Conservation (phyloP, 148 eudicot genomes). For the Chenopodium album region DNA sequence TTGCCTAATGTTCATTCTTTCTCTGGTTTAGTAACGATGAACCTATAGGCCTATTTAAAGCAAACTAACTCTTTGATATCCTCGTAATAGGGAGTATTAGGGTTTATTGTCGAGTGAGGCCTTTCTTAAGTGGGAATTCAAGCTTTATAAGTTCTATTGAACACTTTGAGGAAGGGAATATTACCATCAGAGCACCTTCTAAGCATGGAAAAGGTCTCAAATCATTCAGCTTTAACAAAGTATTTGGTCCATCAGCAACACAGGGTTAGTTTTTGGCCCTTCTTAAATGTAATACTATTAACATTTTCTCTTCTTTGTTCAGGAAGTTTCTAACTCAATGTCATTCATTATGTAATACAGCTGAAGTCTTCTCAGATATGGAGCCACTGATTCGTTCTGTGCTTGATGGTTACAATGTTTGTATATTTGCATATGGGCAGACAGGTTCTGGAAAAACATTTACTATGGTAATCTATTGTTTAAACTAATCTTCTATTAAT, state of each 20-base stretch:
- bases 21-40: background rate
- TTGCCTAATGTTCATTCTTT: background rate
- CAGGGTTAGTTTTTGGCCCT: slow-evolving; percentile 48
- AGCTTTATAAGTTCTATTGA: slow-evolving; percentile 57
- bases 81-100: slow-evolving; percentile 74
- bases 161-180: slow-evolving; percentile 80
- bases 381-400: slow-evolving; percentile 88
- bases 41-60: background rate
- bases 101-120: slow-evolving; percentile 96
- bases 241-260: slow-evolving; percentile 84
- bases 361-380: slow-evolving; percentile 86
- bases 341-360: slow-evolving; percentile 39
- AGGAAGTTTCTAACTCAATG: slow-evolving; percentile 18
- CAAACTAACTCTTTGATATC: background rate
- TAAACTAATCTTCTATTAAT: background rate
- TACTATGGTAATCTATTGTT: slow-evolving; percentile 64
- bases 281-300: background rate
- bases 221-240: slow-evolving; percentile 86
- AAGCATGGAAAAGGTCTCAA: slow-evolving; percentile 78
- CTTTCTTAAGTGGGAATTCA: slow-evolving; percentile 66
- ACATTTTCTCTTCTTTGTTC: background rate
- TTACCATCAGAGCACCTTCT: slow-evolving; percentile 62
- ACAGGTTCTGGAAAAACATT: slow-evolving; percentile 97
- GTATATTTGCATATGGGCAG: slow-evolving; percentile 97
- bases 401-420: slow-evolving; percentile 95